Evolutionary conservation across 2,329 filamentous ascomycete genomes (phyloP).

Genomic region (Aspergillus eucalypticola): DNA sequence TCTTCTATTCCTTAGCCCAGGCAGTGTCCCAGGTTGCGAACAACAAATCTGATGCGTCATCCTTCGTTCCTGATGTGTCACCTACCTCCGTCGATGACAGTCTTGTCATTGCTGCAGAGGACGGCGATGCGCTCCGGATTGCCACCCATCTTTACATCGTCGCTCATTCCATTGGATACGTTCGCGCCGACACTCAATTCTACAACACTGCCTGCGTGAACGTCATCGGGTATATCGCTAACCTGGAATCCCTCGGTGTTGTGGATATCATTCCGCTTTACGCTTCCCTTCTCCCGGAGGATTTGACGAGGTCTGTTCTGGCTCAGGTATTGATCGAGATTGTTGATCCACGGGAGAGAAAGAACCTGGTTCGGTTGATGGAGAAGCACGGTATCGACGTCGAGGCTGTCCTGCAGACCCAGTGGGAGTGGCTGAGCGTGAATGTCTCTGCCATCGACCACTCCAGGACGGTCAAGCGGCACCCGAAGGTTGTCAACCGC

Average conservation of each 20-base stretch:
- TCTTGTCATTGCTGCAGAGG: conserved; percentile 40
- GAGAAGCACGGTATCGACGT: conserved; percentile 71
- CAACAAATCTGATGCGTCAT: conserved; percentile 27
- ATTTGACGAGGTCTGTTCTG: conserved; percentile 68
- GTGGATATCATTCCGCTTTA: conserved; percentile 84
- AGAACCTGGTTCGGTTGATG: conserved; percentile 72
- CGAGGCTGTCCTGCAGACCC: conserved; percentile 69
- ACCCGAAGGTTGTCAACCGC: conserved; percentile 53
- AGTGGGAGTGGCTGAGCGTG: conserved; percentile 53
- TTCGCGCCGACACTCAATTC: conserved; percentile 52
- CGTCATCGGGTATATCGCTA: conserved; percentile 77
- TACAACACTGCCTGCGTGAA: conserved; percentile 66
- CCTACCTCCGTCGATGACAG: conserved; percentile 57
- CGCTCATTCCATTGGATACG: conserved; percentile 60
- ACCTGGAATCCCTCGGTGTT: conserved; percentile 70
- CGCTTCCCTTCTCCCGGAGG: conserved; percentile 70
- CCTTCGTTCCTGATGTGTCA: conserved; percentile 41
- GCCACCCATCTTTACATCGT: conserved; percentile 68
- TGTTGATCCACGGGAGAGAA: conserved; percentile 63
- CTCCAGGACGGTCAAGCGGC: conserved; percentile 30
- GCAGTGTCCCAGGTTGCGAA: conserved; percentile 40
- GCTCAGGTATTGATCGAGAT: conserved; percentile 76
- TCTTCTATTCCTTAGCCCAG: conserved; percentile 43
- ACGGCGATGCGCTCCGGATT: conserved; percentile 66
- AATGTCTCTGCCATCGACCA: conserved; percentile 38